Evolutionary conservation across 2,329 filamentous ascomycete genomes (phyloP).

Genomic region (Sporothrix dimorphospora): DNA sequence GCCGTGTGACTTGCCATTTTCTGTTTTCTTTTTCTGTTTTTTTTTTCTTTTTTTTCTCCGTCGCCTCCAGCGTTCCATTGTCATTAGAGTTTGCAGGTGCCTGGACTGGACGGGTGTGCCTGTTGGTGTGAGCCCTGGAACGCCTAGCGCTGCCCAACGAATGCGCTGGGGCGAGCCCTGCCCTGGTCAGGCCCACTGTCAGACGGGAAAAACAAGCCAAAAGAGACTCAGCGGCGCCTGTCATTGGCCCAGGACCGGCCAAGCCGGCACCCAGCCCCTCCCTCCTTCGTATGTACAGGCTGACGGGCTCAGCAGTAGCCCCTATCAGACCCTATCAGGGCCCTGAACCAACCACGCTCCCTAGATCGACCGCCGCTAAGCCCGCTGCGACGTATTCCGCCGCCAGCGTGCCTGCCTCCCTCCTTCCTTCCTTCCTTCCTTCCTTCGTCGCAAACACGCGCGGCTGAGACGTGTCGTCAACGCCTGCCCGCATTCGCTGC

Average conservation of each 20-base stretch:
- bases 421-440: constrained; percentile 17
- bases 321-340: neutral
- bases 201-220: neutral
- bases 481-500: constrained; percentile 17
- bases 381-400: neutral
- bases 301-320: neutral
- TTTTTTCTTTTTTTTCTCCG: neutral
- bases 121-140: neutral
- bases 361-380: constrained; percentile 3
- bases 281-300: neutral
- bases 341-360: neutral
- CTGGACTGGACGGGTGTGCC: neutral
- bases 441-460: constrained; percentile 25
- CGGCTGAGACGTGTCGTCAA: constrained; percentile 27
- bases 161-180: neutral
- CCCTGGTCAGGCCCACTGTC: constrained; percentile 1
- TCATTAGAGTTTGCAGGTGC: neutral
- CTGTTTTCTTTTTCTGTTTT: neutral
- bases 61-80: neutral
- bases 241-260: constrained; percentile 11
- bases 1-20: neutral
- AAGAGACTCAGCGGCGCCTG: neutral
- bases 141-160: neutral
- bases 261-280: neutral
- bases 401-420: constrained; percentile 11